These are phyloP conservation scores for Tetracladium setigerum DNA, from an alignment of 495 filamentous ascomycete species.

Conservation along the genomic window DNA sequence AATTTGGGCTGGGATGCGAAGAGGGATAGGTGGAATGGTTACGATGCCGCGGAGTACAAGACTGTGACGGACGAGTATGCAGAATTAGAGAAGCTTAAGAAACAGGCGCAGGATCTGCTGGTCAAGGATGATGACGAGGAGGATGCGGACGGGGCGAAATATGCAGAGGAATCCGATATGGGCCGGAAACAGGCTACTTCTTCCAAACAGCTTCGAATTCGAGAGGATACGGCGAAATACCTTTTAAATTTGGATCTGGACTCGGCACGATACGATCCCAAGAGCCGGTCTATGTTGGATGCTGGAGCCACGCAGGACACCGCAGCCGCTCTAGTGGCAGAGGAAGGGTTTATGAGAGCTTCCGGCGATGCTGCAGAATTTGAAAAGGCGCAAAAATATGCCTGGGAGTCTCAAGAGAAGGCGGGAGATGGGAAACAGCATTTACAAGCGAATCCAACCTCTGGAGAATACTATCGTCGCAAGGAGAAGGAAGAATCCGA, in stretches of 20 bases:
- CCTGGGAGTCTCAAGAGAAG: conserved; percentile 90
- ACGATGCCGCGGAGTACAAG: conserved; percentile 80
- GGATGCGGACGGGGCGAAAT: conserved; percentile 57
- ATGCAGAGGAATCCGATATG: conserved; percentile 97
- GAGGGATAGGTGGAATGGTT: conserved; percentile 94
- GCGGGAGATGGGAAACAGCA: conserved; percentile 67
- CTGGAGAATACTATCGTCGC: conserved; percentile 75
- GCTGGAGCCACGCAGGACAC: conserved; percentile 75
- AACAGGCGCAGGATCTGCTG: conserved; percentile 31
- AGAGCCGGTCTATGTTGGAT: conserved; percentile 91
- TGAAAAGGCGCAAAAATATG: conserved; percentile 78
- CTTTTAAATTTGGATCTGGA: conserved; percentile 90
- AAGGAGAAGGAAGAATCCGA: conserved; percentile 67
- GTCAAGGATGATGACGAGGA: conserved; percentile 39
- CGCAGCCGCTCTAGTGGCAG: conserved; percentile 81
- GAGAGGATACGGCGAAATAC: conserved; percentile 99
- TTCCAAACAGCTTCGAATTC: conserved; percentile 83
- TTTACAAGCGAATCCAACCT: conserved; percentile 93
- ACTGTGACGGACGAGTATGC: conserved; percentile 83
- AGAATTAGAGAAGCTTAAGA: conserved; percentile 75
- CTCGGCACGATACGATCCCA: conserved; percentile 96
- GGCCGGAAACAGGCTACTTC: conserved; percentile 80
- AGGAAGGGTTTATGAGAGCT: conserved; percentile 86
- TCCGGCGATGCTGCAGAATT: conserved; percentile 95
- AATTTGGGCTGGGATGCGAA: conserved; percentile 96